A percentile compares a stretch with the other conserved stretches of the same genome.
These are phyloP conservation scores for Kodamaea alishanica DNA, from an alignment of 1,139 yeast species.

Conservation along the genomic window DNA sequence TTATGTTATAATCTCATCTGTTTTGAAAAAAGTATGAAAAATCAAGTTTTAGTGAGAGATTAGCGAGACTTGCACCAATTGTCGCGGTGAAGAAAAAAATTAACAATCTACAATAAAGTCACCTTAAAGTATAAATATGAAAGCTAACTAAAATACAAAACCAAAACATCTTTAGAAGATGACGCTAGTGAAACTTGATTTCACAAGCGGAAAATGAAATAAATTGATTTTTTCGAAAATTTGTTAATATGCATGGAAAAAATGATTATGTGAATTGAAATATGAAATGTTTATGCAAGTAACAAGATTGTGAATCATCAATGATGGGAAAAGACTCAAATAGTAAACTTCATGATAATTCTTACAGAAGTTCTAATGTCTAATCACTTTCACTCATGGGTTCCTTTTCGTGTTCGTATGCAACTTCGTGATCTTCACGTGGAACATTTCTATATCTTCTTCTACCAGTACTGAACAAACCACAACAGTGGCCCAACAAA, in stretches of 20 bases:
- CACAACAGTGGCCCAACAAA: slow-evolving; percentile 45
- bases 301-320: too few relatives aligned
- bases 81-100: background rate
- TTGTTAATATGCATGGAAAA: too few relatives aligned
- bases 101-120: background rate
- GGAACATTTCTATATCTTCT: slow-evolving; percentile 26
- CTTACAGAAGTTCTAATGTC: slow-evolving; percentile 1
- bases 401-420: slow-evolving; percentile 24
- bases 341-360: too few relatives aligned
- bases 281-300: too few relatives aligned
- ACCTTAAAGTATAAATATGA: background rate
- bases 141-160: too few relatives aligned
- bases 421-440: slow-evolving; percentile 20
- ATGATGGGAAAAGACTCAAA: too few relatives aligned
- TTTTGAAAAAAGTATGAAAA: background rate
- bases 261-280: too few relatives aligned
- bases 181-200: too few relatives aligned
- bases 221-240: too few relatives aligned
- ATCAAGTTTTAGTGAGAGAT: background rate
- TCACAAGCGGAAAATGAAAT: too few relatives aligned
- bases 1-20: background rate
- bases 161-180: too few relatives aligned
- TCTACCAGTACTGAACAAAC: slow-evolving; percentile 36
- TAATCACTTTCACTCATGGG: slow-evolving; percentile 7
- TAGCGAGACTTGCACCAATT: background rate